Conservation (phyloP, 2,329 filamentous ascomycete genomes). For the Zalaria obscura region DNA sequence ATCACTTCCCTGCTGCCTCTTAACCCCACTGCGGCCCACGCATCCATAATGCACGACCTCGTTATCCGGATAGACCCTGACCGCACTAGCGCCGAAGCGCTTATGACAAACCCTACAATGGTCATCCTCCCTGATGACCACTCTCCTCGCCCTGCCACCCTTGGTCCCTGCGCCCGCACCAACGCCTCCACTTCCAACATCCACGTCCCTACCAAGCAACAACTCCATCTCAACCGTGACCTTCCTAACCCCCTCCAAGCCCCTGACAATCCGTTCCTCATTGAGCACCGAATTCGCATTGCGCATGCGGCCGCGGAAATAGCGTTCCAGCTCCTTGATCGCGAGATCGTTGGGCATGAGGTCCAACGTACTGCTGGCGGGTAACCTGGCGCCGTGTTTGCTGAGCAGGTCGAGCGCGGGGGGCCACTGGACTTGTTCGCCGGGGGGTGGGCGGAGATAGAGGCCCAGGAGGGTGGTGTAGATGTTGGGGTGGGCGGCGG, state of each 20-base stretch:
- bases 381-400: slow-evolving; percentile 80
- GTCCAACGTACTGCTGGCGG: slow-evolving; percentile 70
- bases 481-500: slow-evolving; percentile 51
- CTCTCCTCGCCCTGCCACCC: slow-evolving; percentile 47
- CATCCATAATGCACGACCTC: slow-evolving; percentile 37
- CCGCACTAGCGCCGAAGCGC: slow-evolving; percentile 76
- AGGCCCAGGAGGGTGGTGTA: slow-evolving; percentile 84
- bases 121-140: slow-evolving; percentile 74
- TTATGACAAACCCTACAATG: slow-evolving; percentile 91
- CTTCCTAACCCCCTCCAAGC: slow-evolving; percentile 63
- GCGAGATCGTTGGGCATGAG: slow-evolving; percentile 73
- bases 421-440: slow-evolving; percentile 47
- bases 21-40: slow-evolving; percentile 12
- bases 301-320: slow-evolving; percentile 84
- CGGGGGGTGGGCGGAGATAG: slow-evolving; percentile 65
- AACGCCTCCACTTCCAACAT: slow-evolving; percentile 32
- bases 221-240: slow-evolving; percentile 63
- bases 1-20: slow-evolving; percentile 5
- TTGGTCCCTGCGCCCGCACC: slow-evolving; percentile 29
- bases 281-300: slow-evolving; percentile 71
- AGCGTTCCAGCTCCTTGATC: slow-evolving; percentile 67
- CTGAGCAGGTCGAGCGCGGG: slow-evolving; percentile 81
- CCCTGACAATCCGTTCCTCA: slow-evolving; percentile 62
- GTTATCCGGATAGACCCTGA: slow-evolving; percentile 70
- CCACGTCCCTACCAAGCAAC: slow-evolving; percentile 62